Base-by-base conservation (phyloP, 2,329 filamentous ascomycete genomes). In the Periconia sp. region DNA sequence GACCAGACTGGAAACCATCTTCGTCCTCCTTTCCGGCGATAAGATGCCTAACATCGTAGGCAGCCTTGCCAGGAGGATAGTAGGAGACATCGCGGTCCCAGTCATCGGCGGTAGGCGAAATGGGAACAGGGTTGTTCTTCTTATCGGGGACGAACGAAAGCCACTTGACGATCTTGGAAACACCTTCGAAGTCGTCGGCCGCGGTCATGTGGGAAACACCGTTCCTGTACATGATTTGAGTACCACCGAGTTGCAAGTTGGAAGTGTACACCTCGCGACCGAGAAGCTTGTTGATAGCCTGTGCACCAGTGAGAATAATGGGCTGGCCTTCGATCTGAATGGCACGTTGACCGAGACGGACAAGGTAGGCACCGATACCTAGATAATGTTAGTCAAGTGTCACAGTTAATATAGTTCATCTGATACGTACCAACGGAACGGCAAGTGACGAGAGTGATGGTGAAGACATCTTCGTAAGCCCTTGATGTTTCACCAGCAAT, bases 171-270 rank as follows among this genome's bases (percentile, higher is more conserved):
- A 99, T 97, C 83, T 95, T 95, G 69, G 90, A 92, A 19, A 99
- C 90, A 85, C 94, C 94, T 69, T 93, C 92, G 68, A 99, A 97
- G 79, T 99, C 94, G 70, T 99, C 93, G 65, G 89, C 90, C 69
- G 94, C 94, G 63, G 93, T 97, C 90, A 97, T 93, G 81, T 99
- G 94, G 19, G 94, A 97, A 41, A 99, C 94, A 85, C 94, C 94
- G 75, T 99, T 99, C 80, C 91, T 92, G 86, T 99, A 97, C 94
- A 99, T 99, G 84, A 99, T 99, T 79, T 99, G 94, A n/a, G 94
- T 99, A 66, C 94, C 94, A 86, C 94, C 94, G 61, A 99, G 91
- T 82, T 99, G 94, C 71, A 99, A 79, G 84, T 99, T 99, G 56
- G 94, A 97, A 20, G 94, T 97, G 81, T 99, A 99, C 30, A 99